Base-by-base conservation (phyloP, 106 monocot species). In the Gastrodia elata region DNA sequence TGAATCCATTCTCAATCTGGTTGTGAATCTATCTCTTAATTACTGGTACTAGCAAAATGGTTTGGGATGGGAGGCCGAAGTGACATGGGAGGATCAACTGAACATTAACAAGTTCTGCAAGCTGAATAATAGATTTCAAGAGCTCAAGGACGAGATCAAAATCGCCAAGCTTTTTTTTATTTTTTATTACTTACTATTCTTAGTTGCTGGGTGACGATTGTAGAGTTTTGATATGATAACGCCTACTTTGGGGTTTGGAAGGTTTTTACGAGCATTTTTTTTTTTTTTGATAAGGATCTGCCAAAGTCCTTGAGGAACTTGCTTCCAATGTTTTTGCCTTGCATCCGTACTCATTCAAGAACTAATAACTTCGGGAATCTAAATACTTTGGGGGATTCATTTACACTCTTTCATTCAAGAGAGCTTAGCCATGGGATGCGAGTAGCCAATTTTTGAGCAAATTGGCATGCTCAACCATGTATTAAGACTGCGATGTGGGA, bases 71-170 rank as follows among this genome's bases (percentile, higher is more conserved):
- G 87, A 94, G 69, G 68, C 76, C 46, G 82, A 87, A 83, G 94
- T 94, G 72, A 94, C 94, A 34, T 94, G 94, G 94, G 94, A 94
- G 73, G 94, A 94, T 70, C 91, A 94, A 78, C 87, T 87, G 86
- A 91, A 91, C 80, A 91, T 95, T 69, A 95, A 95, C 82, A 87
- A 80, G 64, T 95, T 95, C 30, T 85, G 94, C 46, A 81, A 91
- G 71, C 75, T 95, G 77, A 95, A 95, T 81, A 95, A 89, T 79
- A 72, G 89, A 26, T 87, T 91, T 75, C 91, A 95, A 39, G 91
- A 95, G 78, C 91, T 91, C 36, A 86, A 94, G 34, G 94, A 95
- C 30, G 91, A 95, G 73, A 95, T 95, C 87, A 95, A 89, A 77
- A 64, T 83, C 72, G 85, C 91, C 20, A 91, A 89, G 89, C 0